phyloP scores from a whole-genome alignment of 257 asterid genomes.

The Linderniella brevidens region DNA sequence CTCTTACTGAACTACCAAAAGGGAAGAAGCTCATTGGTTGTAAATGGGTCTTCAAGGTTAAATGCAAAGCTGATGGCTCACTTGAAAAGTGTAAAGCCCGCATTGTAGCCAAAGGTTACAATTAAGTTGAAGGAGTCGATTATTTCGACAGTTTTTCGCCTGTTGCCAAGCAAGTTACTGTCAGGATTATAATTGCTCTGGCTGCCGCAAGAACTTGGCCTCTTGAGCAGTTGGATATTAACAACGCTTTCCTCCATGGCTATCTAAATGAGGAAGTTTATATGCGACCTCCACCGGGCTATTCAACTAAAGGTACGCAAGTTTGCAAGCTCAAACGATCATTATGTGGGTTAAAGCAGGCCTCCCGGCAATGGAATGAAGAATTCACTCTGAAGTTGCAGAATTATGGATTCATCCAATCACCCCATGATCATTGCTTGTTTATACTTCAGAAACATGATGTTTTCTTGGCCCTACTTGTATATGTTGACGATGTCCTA shows the following conservation, averaged over 20 bases:
- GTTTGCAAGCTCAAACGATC: background rate
- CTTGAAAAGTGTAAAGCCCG: too few relatives aligned
- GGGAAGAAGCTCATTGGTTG: too few relatives aligned
- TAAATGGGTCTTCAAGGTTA: too few relatives aligned
- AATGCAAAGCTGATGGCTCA: too few relatives aligned
- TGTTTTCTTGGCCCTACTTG: background rate
- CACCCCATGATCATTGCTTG: background rate
- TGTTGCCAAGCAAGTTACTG: background rate
- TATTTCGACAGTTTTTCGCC: background rate
- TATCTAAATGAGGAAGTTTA: background rate
- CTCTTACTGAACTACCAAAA: too few relatives aligned
- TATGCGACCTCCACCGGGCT: background rate
- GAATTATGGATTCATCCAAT: background rate
- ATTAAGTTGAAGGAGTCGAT: too few relatives aligned
- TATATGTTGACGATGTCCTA: conserved; percentile 1
- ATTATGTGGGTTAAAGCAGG: background rate
- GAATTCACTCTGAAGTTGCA: background rate
- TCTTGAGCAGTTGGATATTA: background rate
- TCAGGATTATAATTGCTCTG: background rate
- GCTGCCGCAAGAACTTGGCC: background rate
- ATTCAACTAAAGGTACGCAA: background rate
- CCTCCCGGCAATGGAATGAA: background rate
- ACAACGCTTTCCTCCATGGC: background rate
- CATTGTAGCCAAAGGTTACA: too few relatives aligned
- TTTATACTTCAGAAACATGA: background rate